Conservation (phyloP, 257 asterid species). For the Mitragyna speciosa region DNA sequence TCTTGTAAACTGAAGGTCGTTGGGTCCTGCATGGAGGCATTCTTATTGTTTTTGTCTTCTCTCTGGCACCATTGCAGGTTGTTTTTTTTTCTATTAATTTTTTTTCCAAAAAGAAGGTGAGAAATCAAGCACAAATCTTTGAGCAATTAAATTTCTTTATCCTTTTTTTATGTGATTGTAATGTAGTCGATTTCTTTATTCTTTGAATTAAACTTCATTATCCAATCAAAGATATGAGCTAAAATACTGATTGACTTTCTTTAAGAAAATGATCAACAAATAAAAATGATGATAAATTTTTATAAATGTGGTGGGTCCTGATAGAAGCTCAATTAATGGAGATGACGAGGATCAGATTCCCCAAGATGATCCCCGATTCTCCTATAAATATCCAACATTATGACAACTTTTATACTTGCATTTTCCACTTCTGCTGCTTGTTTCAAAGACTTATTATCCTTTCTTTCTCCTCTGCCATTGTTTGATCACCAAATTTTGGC, state of each 20-base stretch:
- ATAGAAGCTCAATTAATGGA: too few relatives aligned
- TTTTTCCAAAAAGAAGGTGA: too few relatives aligned
- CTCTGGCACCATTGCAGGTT: too few relatives aligned
- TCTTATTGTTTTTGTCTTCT: too few relatives aligned
- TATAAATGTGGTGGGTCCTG: too few relatives aligned
- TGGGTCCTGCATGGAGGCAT: constrained; percentile 33
- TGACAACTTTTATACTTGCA: background rate
- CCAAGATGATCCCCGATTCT: background rate
- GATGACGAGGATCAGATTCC: too few relatives aligned
- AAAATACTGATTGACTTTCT: background rate
- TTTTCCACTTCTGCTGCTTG: background rate
- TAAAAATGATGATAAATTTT: too few relatives aligned
- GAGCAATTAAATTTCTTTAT: too few relatives aligned
- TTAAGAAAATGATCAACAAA: background rate
- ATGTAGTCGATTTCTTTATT: too few relatives aligned
- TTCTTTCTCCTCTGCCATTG: background rate
- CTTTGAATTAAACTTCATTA: background rate
- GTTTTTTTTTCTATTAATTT: too few relatives aligned
- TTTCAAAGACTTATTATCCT: background rate
- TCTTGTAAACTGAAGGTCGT: constrained; percentile 38
- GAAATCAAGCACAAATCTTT: constrained; percentile 15
- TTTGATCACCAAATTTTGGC: background rate
- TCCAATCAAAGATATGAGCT: background rate
- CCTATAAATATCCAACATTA: background rate
- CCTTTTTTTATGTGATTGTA: too few relatives aligned